phyloP scores from a whole-genome alignment of 768 basidiomycete species.

The Pisolithus sp. region DNA sequence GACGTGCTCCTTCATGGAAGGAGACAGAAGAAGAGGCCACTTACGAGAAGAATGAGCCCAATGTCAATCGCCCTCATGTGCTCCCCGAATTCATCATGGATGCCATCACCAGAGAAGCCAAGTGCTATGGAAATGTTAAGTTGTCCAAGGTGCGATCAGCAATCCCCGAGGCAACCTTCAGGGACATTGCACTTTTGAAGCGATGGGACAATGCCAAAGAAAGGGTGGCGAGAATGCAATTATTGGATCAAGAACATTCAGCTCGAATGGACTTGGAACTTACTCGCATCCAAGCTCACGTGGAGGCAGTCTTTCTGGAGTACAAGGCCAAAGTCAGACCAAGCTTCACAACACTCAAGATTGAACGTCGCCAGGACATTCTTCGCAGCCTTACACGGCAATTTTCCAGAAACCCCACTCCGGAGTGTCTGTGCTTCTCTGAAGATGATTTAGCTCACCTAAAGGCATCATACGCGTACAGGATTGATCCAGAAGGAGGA shows the following conservation, averaged over 20 bases:
- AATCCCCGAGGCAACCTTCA: neutral
- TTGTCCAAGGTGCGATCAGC: neutral
- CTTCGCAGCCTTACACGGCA: slow-evolving; percentile 37
- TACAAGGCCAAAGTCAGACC: slow-evolving; percentile 19
- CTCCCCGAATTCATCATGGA: slow-evolving; percentile 28
- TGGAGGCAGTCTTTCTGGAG: slow-evolving; percentile 25
- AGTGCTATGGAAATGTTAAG: slow-evolving; percentile 2
- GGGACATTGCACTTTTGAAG: slow-evolving; percentile 13
- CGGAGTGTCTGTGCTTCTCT: slow-evolving; percentile 19
- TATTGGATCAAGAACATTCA: slow-evolving; percentile 10
- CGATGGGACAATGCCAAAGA: slow-evolving; percentile 35
- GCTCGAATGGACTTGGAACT: slow-evolving; percentile 30
- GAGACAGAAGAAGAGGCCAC: slow-evolving; percentile 1
- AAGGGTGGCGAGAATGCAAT: slow-evolving; percentile 12
- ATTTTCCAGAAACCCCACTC: slow-evolving; percentile 31
- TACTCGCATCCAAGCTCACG: slow-evolving; percentile 33
- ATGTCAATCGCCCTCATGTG: slow-evolving; percentile 4
- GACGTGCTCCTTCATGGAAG: slow-evolving; percentile 25
- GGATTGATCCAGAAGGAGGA: slow-evolving; percentile 29
- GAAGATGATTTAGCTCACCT: slow-evolving; percentile 28
- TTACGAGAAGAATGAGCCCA: slow-evolving; percentile 2
- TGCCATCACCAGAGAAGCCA: slow-evolving; percentile 9
- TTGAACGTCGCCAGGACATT: slow-evolving; percentile 43
- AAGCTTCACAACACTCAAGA: slow-evolving; percentile 34
- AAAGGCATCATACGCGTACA: slow-evolving; percentile 49